These are phyloP conservation scores for Backusella tuberculispora DNA, from an alignment of 192 early-diverging fungal species.

Conservation along the genomic window DNA sequence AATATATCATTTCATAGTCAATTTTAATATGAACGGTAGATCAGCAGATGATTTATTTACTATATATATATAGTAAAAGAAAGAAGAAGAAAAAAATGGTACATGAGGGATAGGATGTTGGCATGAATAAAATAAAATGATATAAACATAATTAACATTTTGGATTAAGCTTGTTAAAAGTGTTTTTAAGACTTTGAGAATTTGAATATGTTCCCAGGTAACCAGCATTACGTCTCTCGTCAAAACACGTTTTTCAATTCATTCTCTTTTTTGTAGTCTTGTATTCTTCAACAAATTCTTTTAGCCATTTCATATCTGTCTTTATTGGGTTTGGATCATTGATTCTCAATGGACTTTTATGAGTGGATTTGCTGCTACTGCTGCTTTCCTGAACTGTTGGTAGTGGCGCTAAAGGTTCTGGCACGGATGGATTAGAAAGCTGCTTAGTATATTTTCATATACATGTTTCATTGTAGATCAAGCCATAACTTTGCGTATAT, in stretches of 20 bases:
- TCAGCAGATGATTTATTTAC: neutral
- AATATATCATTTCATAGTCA: neutral
- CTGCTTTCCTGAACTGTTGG: neutral
- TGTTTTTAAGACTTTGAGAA: conserved; percentile 26
- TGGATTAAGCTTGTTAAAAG: conserved; percentile 16
- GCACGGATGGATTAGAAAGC: conserved; percentile 6
- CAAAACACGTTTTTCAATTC: conserved; percentile 20
- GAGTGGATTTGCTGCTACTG: neutral
- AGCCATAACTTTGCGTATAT: neutral
- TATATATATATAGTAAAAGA: neutral
- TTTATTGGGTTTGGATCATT: conserved; percentile 9
- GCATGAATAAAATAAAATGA: conserved; percentile 2
- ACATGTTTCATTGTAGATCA: conserved; percentile 11
- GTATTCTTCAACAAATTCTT: conserved; percentile 19
- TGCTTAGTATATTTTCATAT: conserved; percentile 4
- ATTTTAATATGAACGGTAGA: conserved; percentile 6
- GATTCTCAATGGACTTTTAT: conserved; percentile 9
- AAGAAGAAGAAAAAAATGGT: too few relatives aligned
- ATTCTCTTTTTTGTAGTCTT: conserved; percentile 19
- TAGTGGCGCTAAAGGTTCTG: conserved; percentile 1
- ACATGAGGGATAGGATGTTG: neutral
- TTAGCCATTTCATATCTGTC: conserved; percentile 20
- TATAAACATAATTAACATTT: conserved; percentile 6
- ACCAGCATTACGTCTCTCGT: conserved; percentile 10
- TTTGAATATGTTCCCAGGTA: conserved; percentile 15